These are phyloP conservation scores for Phanerochaete sordida DNA, from an alignment of 768 basidiomycete species.

Conservation along the genomic window DNA sequence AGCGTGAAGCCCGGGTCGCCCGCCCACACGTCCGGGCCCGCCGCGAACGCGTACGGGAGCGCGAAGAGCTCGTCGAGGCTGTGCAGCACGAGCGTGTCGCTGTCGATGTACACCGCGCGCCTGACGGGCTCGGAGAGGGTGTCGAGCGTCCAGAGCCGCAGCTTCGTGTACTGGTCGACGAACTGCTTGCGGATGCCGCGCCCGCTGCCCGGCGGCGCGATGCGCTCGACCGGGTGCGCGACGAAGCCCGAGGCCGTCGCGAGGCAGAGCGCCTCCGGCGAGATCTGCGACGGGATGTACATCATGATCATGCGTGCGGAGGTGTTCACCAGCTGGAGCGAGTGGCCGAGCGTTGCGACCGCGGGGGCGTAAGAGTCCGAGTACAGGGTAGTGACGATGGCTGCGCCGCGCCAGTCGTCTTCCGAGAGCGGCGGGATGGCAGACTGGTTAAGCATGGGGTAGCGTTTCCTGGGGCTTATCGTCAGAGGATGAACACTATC, in stretches of 20 bases:
- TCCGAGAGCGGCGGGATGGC: background rate
- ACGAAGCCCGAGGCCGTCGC: constrained; percentile 36
- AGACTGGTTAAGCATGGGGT: background rate
- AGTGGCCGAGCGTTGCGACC: constrained; percentile 30
- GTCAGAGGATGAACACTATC: background rate
- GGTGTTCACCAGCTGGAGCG: constrained; percentile 26
- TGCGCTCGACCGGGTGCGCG: constrained; percentile 29
- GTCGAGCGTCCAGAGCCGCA: constrained; percentile 38
- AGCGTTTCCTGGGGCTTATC: background rate
- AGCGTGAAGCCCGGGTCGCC: constrained; percentile 30
- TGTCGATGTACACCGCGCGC: constrained; percentile 36
- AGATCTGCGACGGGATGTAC: constrained; percentile 34
- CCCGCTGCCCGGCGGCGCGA: constrained; percentile 36
- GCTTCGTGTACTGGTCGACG: constrained; percentile 41
- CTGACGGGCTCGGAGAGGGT: constrained; percentile 21
- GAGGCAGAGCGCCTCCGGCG: constrained; percentile 36
- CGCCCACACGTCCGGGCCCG: constrained; percentile 36
- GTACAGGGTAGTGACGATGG: constrained; percentile 29
- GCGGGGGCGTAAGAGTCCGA: constrained; percentile 30
- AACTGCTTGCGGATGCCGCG: constrained; percentile 32
- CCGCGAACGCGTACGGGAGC: constrained; percentile 37
- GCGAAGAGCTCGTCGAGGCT: constrained; percentile 43
- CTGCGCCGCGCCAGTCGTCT: constrained; percentile 11
- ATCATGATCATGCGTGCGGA: constrained; percentile 30
- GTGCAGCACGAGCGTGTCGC: constrained; percentile 39